A percentile compares a stretch with the other conserved stretches of the same genome.
Evolutionary conservation across 164 flowering plant species (phyloP).

Genomic region (Dillenia suffruticosa): DNA sequence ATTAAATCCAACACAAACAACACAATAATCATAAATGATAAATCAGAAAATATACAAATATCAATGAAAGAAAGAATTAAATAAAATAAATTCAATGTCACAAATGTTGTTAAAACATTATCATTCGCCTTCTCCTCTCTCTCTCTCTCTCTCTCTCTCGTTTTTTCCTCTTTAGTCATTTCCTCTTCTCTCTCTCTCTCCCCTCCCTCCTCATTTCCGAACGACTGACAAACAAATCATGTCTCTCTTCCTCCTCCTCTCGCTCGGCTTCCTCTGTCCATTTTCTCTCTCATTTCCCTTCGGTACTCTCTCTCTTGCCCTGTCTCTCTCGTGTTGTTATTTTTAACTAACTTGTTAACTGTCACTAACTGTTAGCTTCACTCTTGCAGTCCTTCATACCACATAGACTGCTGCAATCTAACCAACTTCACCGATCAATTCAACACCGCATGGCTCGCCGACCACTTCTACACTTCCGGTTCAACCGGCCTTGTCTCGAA

Average conservation of each 20-base stretch:
- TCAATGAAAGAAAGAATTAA: no score
- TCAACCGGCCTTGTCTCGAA: conserved; percentile 52
- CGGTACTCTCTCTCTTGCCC: conserved; percentile 2
- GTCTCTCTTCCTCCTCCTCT: conserved; percentile 21
- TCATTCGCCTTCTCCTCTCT: conserved; percentile 16
- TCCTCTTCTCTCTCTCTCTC: not conserved
- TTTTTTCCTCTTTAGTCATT: not conserved
- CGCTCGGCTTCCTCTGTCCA: conserved; percentile 11
- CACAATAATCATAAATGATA: no score
- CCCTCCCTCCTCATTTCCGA: conserved; percentile 5
- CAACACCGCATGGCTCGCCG: conserved; percentile 74
- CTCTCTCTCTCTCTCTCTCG: not conserved
- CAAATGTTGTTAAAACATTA: no score
- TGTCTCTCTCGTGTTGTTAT: not conserved
- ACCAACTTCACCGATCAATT: conserved; percentile 51
- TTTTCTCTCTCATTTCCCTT: conserved; percentile 6
- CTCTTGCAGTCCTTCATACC: conserved; percentile 28
- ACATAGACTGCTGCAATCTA: conserved; percentile 77
- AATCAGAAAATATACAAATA: no score
- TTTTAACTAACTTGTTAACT: conserved; percentile 11
- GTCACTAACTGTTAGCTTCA: not conserved
- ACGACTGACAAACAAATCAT: conserved; percentile 6
- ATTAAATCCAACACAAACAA: no score
- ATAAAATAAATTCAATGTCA: no score
- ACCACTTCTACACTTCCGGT: conserved; percentile 76